These are phyloP conservation scores for Setaria italica DNA, from an alignment of 202 grass and related monocot genomes.

Conservation along the genomic window DNA sequence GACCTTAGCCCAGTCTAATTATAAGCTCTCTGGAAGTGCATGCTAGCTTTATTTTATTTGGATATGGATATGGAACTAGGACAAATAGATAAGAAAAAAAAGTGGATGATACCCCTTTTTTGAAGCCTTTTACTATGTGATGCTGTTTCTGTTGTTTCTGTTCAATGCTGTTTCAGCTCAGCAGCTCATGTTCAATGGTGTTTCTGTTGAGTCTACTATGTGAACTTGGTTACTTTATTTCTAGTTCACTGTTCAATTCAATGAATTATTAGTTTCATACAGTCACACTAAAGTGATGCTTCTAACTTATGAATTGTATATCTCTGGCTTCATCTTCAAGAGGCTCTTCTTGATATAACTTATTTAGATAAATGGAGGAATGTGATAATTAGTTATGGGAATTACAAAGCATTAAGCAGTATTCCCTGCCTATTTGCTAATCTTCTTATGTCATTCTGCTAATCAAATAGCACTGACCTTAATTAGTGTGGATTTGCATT, in stretches of 20 bases:
- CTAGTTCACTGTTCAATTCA: background rate
- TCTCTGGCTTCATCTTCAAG: background rate
- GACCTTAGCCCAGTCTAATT: background rate
- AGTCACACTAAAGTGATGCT: background rate
- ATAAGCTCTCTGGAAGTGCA: background rate
- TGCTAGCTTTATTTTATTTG: background rate
- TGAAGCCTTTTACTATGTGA: background rate
- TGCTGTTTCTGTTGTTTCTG: too few relatives aligned
- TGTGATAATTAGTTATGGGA: too few relatives aligned
- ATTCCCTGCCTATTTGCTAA: too few relatives aligned
- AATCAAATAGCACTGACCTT: background rate
- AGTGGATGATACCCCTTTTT: background rate
- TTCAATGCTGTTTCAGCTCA: too few relatives aligned
- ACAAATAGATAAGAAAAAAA: background rate
- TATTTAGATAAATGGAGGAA: too few relatives aligned
- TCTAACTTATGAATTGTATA: background rate
- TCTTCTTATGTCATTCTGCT: too few relatives aligned
- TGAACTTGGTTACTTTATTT: background rate
- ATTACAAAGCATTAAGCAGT: too few relatives aligned
- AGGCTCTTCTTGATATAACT: too few relatives aligned
- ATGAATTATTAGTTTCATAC: background rate
- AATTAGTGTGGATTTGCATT: constrained; percentile 8
- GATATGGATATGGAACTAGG: background rate
- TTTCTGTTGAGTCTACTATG: background rate
- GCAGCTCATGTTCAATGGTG: background rate